These are phyloP conservation scores for Catharanthus roseus DNA, from an alignment of 257 asterid genomes.

Conservation along the genomic window DNA sequence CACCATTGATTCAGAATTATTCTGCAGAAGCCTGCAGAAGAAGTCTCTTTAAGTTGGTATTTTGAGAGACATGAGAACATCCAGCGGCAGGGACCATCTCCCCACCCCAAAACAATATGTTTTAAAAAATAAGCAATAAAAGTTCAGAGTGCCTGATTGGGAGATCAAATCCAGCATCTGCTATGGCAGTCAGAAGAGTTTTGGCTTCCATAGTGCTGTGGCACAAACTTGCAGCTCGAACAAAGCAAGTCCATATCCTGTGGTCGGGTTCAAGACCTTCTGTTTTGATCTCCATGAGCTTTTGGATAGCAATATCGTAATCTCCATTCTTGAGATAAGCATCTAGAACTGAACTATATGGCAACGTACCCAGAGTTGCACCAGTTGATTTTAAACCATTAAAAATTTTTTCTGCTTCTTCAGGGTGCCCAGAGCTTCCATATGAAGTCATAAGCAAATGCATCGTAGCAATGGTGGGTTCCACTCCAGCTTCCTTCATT, in stretches of 20 bases:
- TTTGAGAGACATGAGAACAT: constrained; percentile 15
- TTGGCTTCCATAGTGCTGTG: constrained; percentile 43
- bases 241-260: constrained; percentile 84
- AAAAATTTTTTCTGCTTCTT: constrained; percentile 87
- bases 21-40: constrained; percentile 63
- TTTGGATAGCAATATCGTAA: constrained; percentile 54
- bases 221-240: constrained; percentile 81
- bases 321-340: constrained; percentile 89
- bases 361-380: constrained; percentile 53
- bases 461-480: constrained; percentile 85
- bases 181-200: constrained; percentile 58
- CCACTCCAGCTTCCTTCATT: constrained; percentile 89
- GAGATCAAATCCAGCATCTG: constrained; percentile 72
- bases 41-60: constrained; percentile 17
- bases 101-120: not conserved
- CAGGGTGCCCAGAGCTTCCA: constrained; percentile 89
- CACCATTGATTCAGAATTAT: constrained; percentile 55
- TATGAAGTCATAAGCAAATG: constrained; percentile 92
- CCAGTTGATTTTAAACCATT: constrained; percentile 56
- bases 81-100: not conserved
- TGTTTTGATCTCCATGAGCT: constrained; percentile 59
- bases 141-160: constrained; percentile 55
- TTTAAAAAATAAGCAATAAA: constrained; percentile 16
- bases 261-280: constrained; percentile 83
- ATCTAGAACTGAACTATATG: constrained; percentile 79